These are phyloP conservation scores for Quercus ilex DNA, from an alignment of 306 rosid genomes.

Conservation along the genomic window DNA sequence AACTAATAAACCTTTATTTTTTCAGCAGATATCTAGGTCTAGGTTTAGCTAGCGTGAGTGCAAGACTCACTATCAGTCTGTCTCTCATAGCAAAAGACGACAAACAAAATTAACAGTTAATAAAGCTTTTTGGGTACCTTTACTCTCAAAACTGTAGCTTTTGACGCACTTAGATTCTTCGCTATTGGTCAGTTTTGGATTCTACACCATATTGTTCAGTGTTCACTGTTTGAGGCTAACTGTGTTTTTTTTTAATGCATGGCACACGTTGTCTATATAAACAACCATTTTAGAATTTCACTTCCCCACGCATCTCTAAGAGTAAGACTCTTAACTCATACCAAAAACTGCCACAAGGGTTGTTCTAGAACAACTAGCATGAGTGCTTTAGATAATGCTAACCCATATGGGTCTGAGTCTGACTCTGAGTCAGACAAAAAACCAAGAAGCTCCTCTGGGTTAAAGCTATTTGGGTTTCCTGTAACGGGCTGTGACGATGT, in stretches of 20 bases:
- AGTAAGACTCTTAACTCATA: too few species aligned
- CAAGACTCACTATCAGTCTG: not conserved
- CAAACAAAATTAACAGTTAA: not conserved
- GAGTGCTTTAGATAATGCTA: not conserved
- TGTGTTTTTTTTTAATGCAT: too few species aligned
- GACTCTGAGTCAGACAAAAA: not conserved
- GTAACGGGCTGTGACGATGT: not conserved
- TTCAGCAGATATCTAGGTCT: too few species aligned
- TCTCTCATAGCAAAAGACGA: not conserved
- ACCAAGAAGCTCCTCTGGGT: not conserved
- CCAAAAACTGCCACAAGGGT: too few species aligned
- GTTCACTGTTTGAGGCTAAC: too few species aligned
- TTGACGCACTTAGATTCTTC: not conserved
- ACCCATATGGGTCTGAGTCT: not conserved
- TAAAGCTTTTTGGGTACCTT: too few species aligned
- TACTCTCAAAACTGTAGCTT: not conserved
- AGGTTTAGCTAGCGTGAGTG: not conserved
- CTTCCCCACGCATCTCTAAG: too few species aligned
- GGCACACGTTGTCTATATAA: not conserved
- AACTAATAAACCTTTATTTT: too few species aligned
- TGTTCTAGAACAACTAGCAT: not conserved
- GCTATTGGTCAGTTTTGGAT: too few species aligned
- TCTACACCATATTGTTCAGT: too few species aligned
- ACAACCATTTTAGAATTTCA: too few species aligned
- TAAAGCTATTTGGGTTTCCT: conserved; percentile 16